Base-by-base conservation (phyloP, 805 yeast genomes). In the Wickerhamomyces alni region DNA sequence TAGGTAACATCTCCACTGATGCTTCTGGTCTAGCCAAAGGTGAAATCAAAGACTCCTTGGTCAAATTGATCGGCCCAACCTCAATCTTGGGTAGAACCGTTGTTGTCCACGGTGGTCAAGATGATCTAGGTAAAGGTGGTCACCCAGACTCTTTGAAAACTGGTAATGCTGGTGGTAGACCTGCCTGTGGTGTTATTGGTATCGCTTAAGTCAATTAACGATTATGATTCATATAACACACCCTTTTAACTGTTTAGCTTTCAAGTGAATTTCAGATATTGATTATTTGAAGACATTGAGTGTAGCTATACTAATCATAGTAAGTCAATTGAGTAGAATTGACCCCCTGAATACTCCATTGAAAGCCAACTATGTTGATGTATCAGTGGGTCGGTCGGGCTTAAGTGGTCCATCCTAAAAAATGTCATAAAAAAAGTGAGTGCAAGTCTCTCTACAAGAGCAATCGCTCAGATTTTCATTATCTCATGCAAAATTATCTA, bases 121-220 rank as follows among this genome's bases (percentile, higher is more conserved):
- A 89, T 63, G 97, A 89, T 64, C 80, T 86, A 59, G 97, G 97
- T 65, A 82, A 85, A 74, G 96, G 96, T 67, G 95, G 88, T 47
- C 80, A 81, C 62, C 81, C 85, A 44, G 96, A 87, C 67, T 85
- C 95, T 48, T 76, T 84, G 70, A 87, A 83, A 73, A 88, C 96
- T 53, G 97, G 97, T 73, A 87, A 89, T 62, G 97, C 98, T 45
- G 98, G 98, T 65, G 89, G 83, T 53, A 88, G 98, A 80, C 86
- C 93, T 54, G 98, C 98, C 49, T 89, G 98, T 73, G 98, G 98
- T 73, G 96, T 89, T 60, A 88, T 89, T 72, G 97, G 97, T 40
- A 32, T 45, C 15, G 47, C 49, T 36, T 45, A 36, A 43, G 28
- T 13, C 15, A 10, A 26, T 26, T 11, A 21, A 21, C 12, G n/a